Conservation (phyloP, 306 rosid species). For the Rosa chinensis region DNA sequence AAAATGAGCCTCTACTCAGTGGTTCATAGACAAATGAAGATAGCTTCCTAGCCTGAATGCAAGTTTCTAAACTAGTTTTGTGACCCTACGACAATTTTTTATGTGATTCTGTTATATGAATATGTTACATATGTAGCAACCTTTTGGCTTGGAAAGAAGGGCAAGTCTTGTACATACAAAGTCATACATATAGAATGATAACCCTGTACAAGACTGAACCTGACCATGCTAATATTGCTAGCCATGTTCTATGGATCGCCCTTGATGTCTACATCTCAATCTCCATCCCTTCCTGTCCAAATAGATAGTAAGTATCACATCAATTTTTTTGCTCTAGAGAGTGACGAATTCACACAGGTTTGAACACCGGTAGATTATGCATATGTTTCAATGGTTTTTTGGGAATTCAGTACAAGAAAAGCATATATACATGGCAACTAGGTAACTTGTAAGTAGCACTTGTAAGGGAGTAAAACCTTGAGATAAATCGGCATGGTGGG, state of each 20-base stretch:
- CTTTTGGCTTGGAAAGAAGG: constrained; percentile 42
- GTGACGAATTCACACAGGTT: constrained; percentile 16
- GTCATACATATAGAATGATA: constrained; percentile 58
- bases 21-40: constrained; percentile 20
- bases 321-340: constrained; percentile 39
- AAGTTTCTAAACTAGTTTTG: constrained; percentile 29
- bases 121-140: constrained; percentile 7
- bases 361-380: constrained; percentile 29
- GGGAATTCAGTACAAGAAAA: constrained; percentile 7
- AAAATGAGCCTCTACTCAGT: constrained; percentile 24
- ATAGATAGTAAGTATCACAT: constrained; percentile 51
- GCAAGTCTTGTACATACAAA: constrained; percentile 61
- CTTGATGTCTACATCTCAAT: constrained; percentile 53
- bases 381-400: constrained; percentile 2
- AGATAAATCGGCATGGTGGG: constrained; percentile 84
- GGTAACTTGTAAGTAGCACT: constrained; percentile 3
- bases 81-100: constrained; percentile 21
- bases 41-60: constrained; percentile 32
- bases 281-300: constrained; percentile 72
- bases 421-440: background rate
- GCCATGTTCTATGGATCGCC: constrained; percentile 68
- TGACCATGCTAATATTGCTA: constrained; percentile 63
- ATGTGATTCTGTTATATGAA: background rate
- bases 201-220: constrained; percentile 83
- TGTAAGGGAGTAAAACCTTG: constrained; percentile 51